These are phyloP conservation scores for Kokia cookei DNA, from an alignment of 441 rosid species.

Conservation along the genomic window DNA sequence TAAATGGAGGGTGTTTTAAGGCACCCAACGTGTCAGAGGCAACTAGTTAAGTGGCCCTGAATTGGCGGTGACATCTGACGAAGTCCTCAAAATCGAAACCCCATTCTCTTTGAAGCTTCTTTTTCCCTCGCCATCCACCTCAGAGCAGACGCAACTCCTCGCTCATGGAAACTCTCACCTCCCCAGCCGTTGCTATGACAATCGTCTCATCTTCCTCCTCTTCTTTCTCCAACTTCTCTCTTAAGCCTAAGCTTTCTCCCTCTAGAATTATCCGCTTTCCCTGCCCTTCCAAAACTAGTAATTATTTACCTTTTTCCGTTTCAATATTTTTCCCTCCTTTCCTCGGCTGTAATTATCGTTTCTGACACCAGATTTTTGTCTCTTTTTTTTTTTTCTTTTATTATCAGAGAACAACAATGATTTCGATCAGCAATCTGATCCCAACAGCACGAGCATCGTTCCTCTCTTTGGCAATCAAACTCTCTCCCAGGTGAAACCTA, in stretches of 20 bases:
- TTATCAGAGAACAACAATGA: conserved; percentile 46
- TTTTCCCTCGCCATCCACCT: neutral
- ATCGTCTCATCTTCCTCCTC: conserved; percentile 53
- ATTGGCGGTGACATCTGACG: neutral
- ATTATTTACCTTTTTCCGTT: neutral
- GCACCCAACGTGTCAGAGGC: neutral
- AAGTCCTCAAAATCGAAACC: neutral
- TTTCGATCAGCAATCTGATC: conserved; percentile 49
- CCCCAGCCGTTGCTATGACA: conserved; percentile 33
- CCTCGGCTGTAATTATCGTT: neutral
- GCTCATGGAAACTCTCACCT: conserved; percentile 66
- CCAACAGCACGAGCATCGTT: conserved; percentile 51
- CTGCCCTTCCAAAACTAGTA: conserved; percentile 51
- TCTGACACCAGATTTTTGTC: neutral
- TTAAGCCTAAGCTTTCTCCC: conserved; percentile 30
- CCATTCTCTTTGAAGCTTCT: neutral
- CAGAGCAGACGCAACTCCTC: conserved; percentile 2
- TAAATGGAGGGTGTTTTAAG: neutral
- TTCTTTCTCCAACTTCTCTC: conserved; percentile 54
- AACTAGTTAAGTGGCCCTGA: neutral
- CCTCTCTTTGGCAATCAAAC: conserved; percentile 50
- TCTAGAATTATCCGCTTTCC: conserved; percentile 44
- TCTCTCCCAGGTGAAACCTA: conserved; percentile 43
- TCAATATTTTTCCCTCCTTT: neutral
- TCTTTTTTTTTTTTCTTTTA: neutral